Evolutionary conservation across 1,284 basidiomycete genomes (phyloP), one percentile per base, ranked within the genome.

Genomic region (Cutaneotrichosporon sp.): DNA sequence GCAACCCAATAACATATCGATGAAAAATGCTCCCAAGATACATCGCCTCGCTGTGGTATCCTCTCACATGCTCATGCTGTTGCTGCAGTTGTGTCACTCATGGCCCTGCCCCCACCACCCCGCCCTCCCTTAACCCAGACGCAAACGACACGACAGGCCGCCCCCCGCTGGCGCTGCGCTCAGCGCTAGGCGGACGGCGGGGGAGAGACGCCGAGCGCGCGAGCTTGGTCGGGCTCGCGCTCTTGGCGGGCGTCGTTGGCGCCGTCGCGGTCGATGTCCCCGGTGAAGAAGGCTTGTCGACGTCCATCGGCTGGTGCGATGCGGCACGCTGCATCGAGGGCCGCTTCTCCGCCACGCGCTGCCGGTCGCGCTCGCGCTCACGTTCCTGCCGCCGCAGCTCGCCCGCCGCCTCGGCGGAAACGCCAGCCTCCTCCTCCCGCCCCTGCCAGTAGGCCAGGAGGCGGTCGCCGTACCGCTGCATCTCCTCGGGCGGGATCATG

Each of bases 391-490:
- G 45, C 33, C 56, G 56, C 27, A 36, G 11, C 53, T 54, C 58
- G 56, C 29, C 38, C 13, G 46, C 33, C n/a, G 31, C 49, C 22
- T 50, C 33, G 8, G 53, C 20, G 27, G 50, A 34, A 20, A 54
- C 53, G 27, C 53, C 59, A 24, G 56, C 49, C 22, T 66, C 65
- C 36, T 65, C 64, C 62, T 74, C 73, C 46, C 69, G 69, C 24
- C 67, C 73, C 43, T 74, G 71, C 70, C 77, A 82, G 66, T 84
- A 85, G n/a, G 81, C 78, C 49, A 86, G 75, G 36, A 99, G 85
- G 70, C 95, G 90, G 72, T 95, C 91, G 4, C 92, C 93, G 76
- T 97, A 99, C 59, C 87, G 86, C 78, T 97, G 93, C 89, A 98
- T 92, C 81, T 98, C 95, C 43, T 90, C 87, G 20, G 87, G 83